Evolutionary conservation across 805 yeast genomes (phyloP).

Genomic region (Candida broadrunensis): DNA sequence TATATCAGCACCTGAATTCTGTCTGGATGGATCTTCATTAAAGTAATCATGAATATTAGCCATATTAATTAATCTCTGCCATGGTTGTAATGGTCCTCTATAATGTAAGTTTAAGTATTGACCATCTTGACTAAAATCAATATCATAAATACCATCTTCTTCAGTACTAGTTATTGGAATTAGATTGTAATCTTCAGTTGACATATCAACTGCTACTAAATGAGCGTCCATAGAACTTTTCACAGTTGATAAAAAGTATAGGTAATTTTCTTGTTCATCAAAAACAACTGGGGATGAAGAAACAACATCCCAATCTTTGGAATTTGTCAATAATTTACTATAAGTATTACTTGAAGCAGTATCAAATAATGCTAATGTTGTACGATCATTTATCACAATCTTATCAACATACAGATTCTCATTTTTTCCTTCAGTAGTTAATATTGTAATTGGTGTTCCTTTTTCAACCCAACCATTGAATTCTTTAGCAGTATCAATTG

Average conservation of each 20-base stretch:
- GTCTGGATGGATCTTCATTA: conserved; percentile 6
- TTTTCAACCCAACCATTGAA: conserved; percentile 66
- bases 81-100: conserved; percentile 75
- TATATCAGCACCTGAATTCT: conserved; percentile 6
- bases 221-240: conserved; percentile 81
- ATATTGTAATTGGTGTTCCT: conserved; percentile 15
- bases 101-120: conserved; percentile 65
- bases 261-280: conserved; percentile 38
- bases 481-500: conserved; percentile 31
- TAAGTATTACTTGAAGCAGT: conserved; percentile 45
- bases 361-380: conserved; percentile 76
- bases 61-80: conserved; percentile 62
- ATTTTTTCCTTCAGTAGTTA: conserved; percentile 19
- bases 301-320: conserved; percentile 83
- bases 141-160: conserved; percentile 60
- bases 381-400: conserved; percentile 49
- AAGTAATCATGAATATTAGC: conserved; percentile 16
- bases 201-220: conserved; percentile 56
- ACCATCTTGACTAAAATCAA: conserved; percentile 71
- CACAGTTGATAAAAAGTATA: conserved; percentile 68
- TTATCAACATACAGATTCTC: conserved; percentile 65
- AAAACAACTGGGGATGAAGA: conserved; percentile 56
- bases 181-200: conserved; percentile 32
- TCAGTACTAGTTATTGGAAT: conserved; percentile 47
- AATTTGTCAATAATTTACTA: conserved; percentile 49